These are phyloP conservation scores for Trichoderma asperelloides DNA, from an alignment of 495 filamentous ascomycete species.

Conservation along the genomic window DNA sequence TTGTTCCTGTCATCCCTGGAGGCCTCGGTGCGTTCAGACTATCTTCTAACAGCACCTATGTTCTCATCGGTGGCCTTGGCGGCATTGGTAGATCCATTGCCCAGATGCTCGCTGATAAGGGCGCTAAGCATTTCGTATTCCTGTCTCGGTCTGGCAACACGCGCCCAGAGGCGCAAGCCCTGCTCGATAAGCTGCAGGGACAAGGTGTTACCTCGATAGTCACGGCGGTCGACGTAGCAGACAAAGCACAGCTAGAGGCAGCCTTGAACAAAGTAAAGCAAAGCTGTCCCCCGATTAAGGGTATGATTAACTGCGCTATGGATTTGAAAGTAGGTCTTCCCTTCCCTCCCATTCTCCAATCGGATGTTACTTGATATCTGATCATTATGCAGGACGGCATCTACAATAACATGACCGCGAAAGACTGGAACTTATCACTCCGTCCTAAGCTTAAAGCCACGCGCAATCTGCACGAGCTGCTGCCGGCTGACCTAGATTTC, in stretches of 20 bases:
- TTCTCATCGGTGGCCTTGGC: too few species aligned
- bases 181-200: slow-evolving; percentile 10
- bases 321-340: slow-evolving; percentile 40
- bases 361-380: not conserved
- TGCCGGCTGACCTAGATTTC: slow-evolving; percentile 26
- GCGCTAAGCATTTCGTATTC: too few species aligned
- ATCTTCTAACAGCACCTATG: too few species aligned
- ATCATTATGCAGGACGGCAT: slow-evolving; percentile 25
- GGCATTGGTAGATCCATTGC: too few species aligned
- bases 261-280: slow-evolving; percentile 26
- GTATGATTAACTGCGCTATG: slow-evolving; percentile 44
- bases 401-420: slow-evolving; percentile 38
- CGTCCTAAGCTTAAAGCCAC: slow-evolving; percentile 39
- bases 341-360: too few species aligned
- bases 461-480: slow-evolving; percentile 36
- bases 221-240: too few species aligned
- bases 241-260: slow-evolving; percentile 22
- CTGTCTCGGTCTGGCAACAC: too few species aligned
- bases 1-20: too few species aligned
- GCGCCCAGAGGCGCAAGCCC: too few species aligned
- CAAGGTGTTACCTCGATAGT: not conserved
- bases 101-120: too few species aligned
- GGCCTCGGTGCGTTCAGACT: too few species aligned
- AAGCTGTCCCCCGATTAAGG: slow-evolving; percentile 33
- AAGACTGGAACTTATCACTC: slow-evolving; percentile 31